Base-by-base conservation (phyloP, 2,329 filamentous ascomycete genomes). In the Aspergillus pseudoviridinutans region DNA sequence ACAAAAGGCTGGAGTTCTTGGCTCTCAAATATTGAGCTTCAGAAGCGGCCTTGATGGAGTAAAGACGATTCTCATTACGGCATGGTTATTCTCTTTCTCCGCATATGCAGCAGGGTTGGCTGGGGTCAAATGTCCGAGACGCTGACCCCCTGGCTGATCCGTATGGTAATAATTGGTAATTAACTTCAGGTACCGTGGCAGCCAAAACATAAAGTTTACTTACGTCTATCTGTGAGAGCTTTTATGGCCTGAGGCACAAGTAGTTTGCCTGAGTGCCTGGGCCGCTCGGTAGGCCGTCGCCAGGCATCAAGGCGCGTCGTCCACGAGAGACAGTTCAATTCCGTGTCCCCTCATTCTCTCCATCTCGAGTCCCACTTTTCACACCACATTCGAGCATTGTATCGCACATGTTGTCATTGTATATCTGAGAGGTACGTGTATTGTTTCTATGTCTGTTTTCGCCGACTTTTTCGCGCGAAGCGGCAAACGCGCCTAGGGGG, bases 291-390 rank as follows among this genome's bases (percentile, higher is more conserved):
- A 12, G 10, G 27, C n/a, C 51, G 57, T 54, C 54, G 46, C 55
- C 59, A 64, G 62, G 62, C 62, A 64, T 50, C 55, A 55, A 63
- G 54, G 59, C 61, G 63, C 63, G 63, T 64, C 58, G 58, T 62
- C 50, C 54, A 47, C 22, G 24, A 47, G 44, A 47, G 42, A 44
- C 41, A 22, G 42, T 46, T 47, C 20, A 25, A 47, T 17, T 47
- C 44, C 44, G 22, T 47, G 44, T 47, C 44, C 49, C 49, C 49
- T 27, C 38, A 29, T 24, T 25, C 32, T 35, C 38, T 51, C 44
- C 35, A 29, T 35, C 27, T 54, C 35, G 44, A 42, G 42, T 29
- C 38, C 35, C 41, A 35, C 22, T 12, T 27, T 27, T 55, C 38
- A 41, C 28, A 14, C 50, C 35, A 41, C 50, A 24, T 32, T 24